Evolutionary conservation across 192 early-diverging fungal species (phyloP).

Genomic region (Coemansia sp.): DNA sequence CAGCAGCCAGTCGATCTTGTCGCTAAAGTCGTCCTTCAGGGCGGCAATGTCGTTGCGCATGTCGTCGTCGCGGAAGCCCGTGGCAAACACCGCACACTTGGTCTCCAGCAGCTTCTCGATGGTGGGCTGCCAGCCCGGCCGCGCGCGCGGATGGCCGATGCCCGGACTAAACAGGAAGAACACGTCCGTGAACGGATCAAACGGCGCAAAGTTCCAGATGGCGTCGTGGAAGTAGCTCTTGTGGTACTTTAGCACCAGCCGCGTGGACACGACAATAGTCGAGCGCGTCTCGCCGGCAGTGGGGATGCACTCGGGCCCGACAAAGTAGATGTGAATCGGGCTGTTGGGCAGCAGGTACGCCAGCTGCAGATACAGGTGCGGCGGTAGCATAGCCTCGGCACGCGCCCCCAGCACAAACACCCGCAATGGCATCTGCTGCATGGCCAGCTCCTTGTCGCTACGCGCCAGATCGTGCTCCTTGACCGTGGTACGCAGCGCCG

Average conservation of each 20-base stretch:
- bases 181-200: conserved; percentile 71
- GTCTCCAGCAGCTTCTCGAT: conserved; percentile 63
- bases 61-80: conserved; percentile 68
- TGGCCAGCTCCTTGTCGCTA: conserved; percentile 48
- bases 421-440: conserved; percentile 56
- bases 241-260: conserved; percentile 64
- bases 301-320: conserved; percentile 67
- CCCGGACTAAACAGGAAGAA: conserved; percentile 79
- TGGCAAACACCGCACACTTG: conserved; percentile 73
- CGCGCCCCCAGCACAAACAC: conserved; percentile 67
- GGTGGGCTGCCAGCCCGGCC: conserved; percentile 60
- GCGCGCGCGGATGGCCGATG: conserved; percentile 56
- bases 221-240: conserved; percentile 59
- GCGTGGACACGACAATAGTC: conserved; percentile 46
- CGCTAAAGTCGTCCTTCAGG: conserved; percentile 52
- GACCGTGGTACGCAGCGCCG: conserved; percentile 52
- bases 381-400: conserved; percentile 69
- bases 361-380: conserved; percentile 67
- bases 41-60: conserved; percentile 55
- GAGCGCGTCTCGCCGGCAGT: conserved; percentile 50
- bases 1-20: conserved; percentile 69
- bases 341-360: conserved; percentile 65
- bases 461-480: conserved; percentile 48
- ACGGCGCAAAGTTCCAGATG: conserved; percentile 55
- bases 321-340: conserved; percentile 72